Evolutionary conservation across 2,329 filamentous ascomycete genomes (phyloP).

Genomic region (Trichoderma arundinaceum): DNA sequence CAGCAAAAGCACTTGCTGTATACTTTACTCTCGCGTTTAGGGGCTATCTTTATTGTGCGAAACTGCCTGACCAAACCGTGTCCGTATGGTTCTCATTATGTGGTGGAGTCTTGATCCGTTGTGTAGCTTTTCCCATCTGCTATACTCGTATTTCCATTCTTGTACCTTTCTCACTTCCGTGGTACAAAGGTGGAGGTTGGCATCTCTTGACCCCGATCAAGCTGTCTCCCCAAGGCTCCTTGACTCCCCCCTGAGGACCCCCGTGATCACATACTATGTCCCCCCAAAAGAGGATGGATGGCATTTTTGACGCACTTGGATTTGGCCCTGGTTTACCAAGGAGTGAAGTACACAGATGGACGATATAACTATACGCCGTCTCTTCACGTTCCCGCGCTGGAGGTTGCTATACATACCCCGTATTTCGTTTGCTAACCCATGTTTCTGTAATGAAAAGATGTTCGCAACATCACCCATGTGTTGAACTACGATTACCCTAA

Average conservation of each 20-base stretch:
- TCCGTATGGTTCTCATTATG: conserved; percentile 77
- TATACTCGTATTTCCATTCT: conserved; percentile 79
- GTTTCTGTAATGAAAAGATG: conserved; percentile 71
- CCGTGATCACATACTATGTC: conserved; percentile 56
- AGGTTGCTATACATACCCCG: conserved; percentile 62
- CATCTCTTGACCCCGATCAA: conserved; percentile 79
- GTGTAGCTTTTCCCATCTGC: conserved; percentile 56
- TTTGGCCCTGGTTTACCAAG: conserved; percentile 61
- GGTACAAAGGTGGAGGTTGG: conserved; percentile 79
- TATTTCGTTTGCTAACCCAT: conserved; percentile 76
- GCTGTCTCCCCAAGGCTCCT: conserved; percentile 65
- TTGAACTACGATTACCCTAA: conserved; percentile 99
- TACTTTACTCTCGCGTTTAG: conserved; percentile 90
- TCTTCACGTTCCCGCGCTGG: conserved; percentile 59
- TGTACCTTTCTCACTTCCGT: conserved; percentile 63
- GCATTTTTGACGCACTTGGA: conserved; percentile 63
- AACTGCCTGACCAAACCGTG: conserved; percentile 87
- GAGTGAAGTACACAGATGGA: conserved; percentile 60
- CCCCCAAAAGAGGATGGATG: conserved; percentile 48
- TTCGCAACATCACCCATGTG: conserved; percentile 99
- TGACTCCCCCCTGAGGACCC: conserved; percentile 58
- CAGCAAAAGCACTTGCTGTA: conserved; percentile 65
- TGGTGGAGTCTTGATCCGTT: conserved; percentile 81
- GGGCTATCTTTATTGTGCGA: conserved; percentile 87
- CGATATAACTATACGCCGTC: conserved; percentile 57